Base-by-base conservation (phyloP, 352 stramenopile species). In the Globisporangium canariense region DNA sequence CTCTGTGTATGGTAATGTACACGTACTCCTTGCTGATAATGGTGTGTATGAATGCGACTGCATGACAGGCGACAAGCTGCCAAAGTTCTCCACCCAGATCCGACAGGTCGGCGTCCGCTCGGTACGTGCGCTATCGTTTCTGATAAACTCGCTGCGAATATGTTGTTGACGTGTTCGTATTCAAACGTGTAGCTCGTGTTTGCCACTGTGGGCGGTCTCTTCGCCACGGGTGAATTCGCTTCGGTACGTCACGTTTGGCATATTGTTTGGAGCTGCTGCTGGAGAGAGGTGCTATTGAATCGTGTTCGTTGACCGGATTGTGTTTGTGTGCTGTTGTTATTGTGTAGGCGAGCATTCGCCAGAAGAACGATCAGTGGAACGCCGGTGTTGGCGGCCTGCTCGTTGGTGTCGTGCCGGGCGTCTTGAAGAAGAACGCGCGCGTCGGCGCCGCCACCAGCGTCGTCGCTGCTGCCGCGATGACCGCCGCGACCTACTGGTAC, bases 41-140 rank as follows among this genome's bases (percentile, higher is more conserved):
- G 11, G 18, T 40, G 28, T 9, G 64, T 20, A 45, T 49, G 16
- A 10, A 43, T 49, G 30, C 16, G n/a, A 13, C 28, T 50, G 47
- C 22, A 57, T 3, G 62, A 4, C 59, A 95, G 87, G 85, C 32
- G 80, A 70, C 25, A 82, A 92, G 70, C 72, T 96, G 57, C 88
- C 88, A 36, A 94, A 91, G 72, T 90, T 96, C 57, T 77, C 82
- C 34, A 73, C 65, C 47, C 88, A 96, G 70, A 71, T 94, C 41
- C 91, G 90, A 71, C 79, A 89, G 68, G 65, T 96, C n/a, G 88
- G 84, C 41, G 68, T 67, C 22, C 88, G 86, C 43, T 87, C 84
- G 79, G 83, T 94, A 74, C 25, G 73, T 73, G 6, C 16, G 2
- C 43, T 14, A 9, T 36, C 32, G 32, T 34, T 18, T 58, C 10